These are phyloP conservation scores for Castanospermum australe DNA, from an alignment of 306 rosid genomes.

Conservation along the genomic window DNA sequence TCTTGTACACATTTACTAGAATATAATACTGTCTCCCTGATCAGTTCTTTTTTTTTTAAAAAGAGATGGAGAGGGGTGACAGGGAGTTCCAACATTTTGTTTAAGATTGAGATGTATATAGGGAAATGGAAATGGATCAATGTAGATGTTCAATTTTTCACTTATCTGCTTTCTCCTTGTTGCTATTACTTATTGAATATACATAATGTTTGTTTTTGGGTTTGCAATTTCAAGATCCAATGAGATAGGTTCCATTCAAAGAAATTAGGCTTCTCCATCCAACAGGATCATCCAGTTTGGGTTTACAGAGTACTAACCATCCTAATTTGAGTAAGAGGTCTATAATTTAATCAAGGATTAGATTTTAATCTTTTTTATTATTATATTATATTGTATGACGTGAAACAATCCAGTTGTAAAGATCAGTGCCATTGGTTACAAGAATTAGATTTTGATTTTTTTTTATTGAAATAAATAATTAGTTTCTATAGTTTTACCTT, in stretches of 20 bases:
- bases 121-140: conserved; percentile 25
- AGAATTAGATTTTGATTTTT: too few species aligned
- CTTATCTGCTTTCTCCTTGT: background rate
- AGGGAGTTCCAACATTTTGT: conserved; percentile 19
- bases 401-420: too few species aligned
- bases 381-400: too few species aligned
- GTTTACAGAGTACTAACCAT: too few species aligned
- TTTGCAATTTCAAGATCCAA: background rate
- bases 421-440: too few species aligned
- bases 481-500: too few species aligned
- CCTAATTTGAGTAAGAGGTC: background rate
- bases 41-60: background rate
- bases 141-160: conserved; percentile 16
- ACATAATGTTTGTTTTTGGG: too few species aligned
- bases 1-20: conserved; percentile 25
- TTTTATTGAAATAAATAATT: too few species aligned
- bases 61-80: background rate
- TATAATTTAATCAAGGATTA: background rate
- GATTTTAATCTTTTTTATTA: too few species aligned
- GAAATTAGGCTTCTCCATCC: background rate
- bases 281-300: background rate
- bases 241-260: background rate
- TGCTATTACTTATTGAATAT: background rate
- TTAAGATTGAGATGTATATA: conserved; percentile 25
- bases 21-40: background rate